phyloP scores from a whole-genome alignment of 176 grass and related monocot species.

The Olyra latifolia region DNA sequence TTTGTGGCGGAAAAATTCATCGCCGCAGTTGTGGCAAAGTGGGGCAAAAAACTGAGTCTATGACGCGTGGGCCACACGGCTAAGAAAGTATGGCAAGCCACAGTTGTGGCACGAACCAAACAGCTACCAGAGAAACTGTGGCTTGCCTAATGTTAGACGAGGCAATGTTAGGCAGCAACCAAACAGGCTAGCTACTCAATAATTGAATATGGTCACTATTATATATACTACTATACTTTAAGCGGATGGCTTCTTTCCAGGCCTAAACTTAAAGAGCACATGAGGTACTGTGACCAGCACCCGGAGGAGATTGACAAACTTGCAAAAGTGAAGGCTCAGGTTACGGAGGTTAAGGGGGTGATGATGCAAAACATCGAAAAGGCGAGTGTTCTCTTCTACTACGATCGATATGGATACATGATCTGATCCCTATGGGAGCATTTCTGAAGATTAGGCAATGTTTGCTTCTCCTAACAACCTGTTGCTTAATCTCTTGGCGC shows the following conservation, averaged over 20 bases:
- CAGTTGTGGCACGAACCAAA: too few relatives aligned
- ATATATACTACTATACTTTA: too few relatives aligned
- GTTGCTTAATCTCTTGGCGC: background rate
- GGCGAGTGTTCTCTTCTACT: conserved; percentile 36
- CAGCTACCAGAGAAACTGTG: too few relatives aligned
- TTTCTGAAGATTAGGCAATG: background rate
- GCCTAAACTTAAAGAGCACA: conserved; percentile 87
- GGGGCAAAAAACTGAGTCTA: too few relatives aligned
- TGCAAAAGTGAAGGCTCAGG: conserved; percentile 88
- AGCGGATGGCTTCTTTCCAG: conserved; percentile 31
- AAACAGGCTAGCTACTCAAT: too few relatives aligned
- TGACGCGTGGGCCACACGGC: too few relatives aligned
- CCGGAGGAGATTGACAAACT: conserved; percentile 86
- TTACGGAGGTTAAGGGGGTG: conserved; percentile 89
- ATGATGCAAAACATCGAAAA: conserved; percentile 99
- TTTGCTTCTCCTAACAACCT: background rate
- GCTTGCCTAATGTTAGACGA: too few relatives aligned
- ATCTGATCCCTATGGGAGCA: background rate
- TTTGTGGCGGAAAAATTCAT: too few relatives aligned
- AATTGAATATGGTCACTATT: too few relatives aligned
- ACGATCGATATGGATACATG: background rate
- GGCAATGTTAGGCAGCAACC: too few relatives aligned
- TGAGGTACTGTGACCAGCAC: conserved; percentile 78
- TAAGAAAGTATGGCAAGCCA: too few relatives aligned
- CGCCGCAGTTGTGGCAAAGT: too few relatives aligned